These are phyloP conservation scores for Clavispora vitiphila DNA, from an alignment of 805 yeast species.

Conservation along the genomic window DNA sequence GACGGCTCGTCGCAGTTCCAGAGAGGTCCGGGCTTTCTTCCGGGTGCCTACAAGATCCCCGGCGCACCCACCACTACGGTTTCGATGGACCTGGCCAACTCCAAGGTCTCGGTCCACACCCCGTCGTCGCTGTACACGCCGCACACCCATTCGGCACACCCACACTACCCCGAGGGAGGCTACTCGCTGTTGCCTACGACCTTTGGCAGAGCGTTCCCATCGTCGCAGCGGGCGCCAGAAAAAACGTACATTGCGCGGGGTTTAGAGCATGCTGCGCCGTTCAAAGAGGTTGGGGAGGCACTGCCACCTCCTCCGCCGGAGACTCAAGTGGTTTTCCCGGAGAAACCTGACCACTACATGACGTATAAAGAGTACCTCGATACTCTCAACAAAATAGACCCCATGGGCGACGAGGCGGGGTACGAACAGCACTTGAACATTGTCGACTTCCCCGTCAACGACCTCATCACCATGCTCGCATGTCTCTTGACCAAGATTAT, in stretches of 20 bases:
- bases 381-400: conserved; percentile 18
- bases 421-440: conserved; percentile 62
- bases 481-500: conserved; percentile 81
- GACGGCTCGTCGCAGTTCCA: background rate
- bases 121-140: conserved; percentile 2
- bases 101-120: conserved; percentile 12
- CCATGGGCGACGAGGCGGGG: conserved; percentile 7
- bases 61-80: conserved; percentile 54
- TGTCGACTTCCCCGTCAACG: conserved; percentile 77
- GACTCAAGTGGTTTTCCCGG: background rate
- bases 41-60: conserved; percentile 16
- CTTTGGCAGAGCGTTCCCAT: conserved; percentile 2
- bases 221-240: background rate
- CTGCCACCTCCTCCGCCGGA: conserved; percentile 2
- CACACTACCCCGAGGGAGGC: background rate
- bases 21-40: conserved; percentile 3
- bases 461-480: conserved; percentile 77
- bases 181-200: conserved; percentile 1
- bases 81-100: conserved; percentile 42
- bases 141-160: background rate
- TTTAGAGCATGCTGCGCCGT: conserved; percentile 2
- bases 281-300: conserved; percentile 6
- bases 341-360: conserved; percentile 40
- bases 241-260: conserved; percentile 2
- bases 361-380: conserved; percentile 36